phyloP scores from a whole-genome alignment of 2,329 filamentous ascomycete genomes.

The Diaporthe citriasiana region DNA sequence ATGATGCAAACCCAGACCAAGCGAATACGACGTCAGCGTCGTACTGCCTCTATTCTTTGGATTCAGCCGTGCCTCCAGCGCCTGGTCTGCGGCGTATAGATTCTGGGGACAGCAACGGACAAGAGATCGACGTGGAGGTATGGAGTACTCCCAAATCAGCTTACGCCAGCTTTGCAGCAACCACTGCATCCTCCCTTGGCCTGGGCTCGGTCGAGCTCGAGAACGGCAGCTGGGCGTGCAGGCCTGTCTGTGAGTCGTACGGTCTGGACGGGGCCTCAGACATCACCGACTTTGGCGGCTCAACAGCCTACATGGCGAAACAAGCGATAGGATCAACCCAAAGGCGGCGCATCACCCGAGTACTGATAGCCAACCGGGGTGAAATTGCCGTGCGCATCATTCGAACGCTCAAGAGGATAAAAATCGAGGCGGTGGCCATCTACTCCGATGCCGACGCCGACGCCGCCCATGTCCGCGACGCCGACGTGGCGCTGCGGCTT shows the following conservation, averaged over 20 bases:
- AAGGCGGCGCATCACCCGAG: background rate
- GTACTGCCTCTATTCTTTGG: background rate
- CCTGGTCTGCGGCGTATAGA: background rate
- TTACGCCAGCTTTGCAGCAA: background rate
- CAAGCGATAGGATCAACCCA: background rate
- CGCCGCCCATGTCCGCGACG: slow-evolving; percentile 1
- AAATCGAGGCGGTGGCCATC: background rate
- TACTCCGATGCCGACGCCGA: background rate
- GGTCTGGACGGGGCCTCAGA: background rate
- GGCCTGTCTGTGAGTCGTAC: background rate
- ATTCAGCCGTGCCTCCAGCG: background rate
- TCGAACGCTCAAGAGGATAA: background rate
- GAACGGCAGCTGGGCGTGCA: background rate
- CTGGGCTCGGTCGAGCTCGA: background rate
- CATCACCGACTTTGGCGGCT: background rate
- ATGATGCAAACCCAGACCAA: background rate
- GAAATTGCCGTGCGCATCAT: slow-evolving; percentile 18
- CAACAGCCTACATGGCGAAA: background rate
- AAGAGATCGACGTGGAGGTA: background rate
- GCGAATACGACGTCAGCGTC: background rate
- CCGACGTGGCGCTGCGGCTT: background rate
- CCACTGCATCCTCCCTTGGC: background rate
- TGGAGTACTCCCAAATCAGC: background rate
- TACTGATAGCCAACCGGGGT: slow-evolving; percentile 1
- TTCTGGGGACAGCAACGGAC: background rate